Percentiles rank a stretch among this genome's conserved stretches.
Conservation (phyloP, 768 basidiomycete genomes). For the Butyriboletus loyo region DNA sequence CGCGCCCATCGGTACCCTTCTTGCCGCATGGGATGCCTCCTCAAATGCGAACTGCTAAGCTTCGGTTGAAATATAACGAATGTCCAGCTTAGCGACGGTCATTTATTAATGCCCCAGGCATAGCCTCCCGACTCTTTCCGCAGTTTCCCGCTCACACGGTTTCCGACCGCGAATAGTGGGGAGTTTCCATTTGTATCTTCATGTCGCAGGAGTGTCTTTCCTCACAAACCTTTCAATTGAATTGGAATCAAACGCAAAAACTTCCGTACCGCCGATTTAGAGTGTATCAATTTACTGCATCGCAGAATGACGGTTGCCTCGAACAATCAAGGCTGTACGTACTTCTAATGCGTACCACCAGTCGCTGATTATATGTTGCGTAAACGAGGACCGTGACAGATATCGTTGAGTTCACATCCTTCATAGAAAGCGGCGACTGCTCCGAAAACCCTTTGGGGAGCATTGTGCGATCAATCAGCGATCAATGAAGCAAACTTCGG, state of each 20-base stretch:
- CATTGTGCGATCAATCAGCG: constrained; percentile 11
- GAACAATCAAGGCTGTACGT: constrained; percentile 9
- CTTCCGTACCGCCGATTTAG: neutral
- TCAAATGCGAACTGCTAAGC: neutral
- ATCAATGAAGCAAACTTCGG: constrained; percentile 3
- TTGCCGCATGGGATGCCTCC: neutral
- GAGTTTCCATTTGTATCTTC: neutral
- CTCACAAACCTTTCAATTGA: neutral
- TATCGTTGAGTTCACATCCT: neutral
- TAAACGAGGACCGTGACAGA: neutral
- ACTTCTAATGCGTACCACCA: neutral
- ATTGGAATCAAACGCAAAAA: neutral
- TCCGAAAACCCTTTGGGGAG: neutral
- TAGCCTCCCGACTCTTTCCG: constrained; percentile 5
- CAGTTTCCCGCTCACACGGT: neutral
- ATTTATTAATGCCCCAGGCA: neutral
- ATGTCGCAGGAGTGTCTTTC: neutral
- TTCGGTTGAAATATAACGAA: constrained; percentile 13
- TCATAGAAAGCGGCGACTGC: neutral
- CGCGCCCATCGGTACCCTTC: neutral
- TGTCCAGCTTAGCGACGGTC: constrained; percentile 14
- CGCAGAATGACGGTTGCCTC: constrained; percentile 4
- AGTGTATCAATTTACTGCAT: neutral
- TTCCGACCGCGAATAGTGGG: neutral
- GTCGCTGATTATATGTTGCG: neutral